Evolutionary conservation across 352 stramenopile genomes (phyloP).

Genomic region (Phytophthora sansomeana): DNA sequence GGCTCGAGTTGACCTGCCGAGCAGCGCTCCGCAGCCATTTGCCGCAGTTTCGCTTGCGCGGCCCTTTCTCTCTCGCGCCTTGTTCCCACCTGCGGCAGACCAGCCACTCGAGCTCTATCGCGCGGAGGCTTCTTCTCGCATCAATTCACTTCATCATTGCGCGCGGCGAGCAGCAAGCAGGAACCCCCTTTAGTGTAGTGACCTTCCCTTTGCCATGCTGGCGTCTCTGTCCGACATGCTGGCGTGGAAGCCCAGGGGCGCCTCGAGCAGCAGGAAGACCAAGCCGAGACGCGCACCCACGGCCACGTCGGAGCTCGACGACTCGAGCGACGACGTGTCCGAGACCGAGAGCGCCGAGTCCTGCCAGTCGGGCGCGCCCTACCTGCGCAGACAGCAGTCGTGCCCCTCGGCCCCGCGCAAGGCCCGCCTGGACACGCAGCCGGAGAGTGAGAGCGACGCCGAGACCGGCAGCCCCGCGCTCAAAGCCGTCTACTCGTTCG

Average conservation of each 20-base stretch:
- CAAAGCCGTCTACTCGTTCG: slow-evolving; percentile 62
- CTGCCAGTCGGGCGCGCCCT: slow-evolving; percentile 24
- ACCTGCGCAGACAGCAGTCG: slow-evolving; percentile 38
- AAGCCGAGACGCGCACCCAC: slow-evolving; percentile 44
- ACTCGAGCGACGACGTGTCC: slow-evolving; percentile 51
- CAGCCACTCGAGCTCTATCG: slow-evolving; percentile 5
- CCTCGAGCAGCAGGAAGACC: slow-evolving; percentile 13
- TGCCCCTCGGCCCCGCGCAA: slow-evolving; percentile 32
- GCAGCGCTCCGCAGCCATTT: slow-evolving; percentile 17
- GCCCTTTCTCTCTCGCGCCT: slow-evolving; percentile 19
- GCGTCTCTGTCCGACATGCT: slow-evolving; percentile 44
- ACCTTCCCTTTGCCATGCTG: slow-evolving; percentile 28
- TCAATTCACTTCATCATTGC: slow-evolving; percentile 38
- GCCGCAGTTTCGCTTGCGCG: slow-evolving; percentile 27
- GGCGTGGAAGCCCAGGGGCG: slow-evolving; percentile 40
- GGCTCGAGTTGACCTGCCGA: slow-evolving; percentile 5
- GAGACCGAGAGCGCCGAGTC: slow-evolving; percentile 70
- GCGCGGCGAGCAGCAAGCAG: slow-evolving; percentile 4
- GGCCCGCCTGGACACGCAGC: slow-evolving; percentile 29
- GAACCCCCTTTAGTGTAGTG: background rate
- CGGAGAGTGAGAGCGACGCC: slow-evolving; percentile 36
- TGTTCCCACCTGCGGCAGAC: slow-evolving; percentile 42
- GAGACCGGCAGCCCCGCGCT: slow-evolving; percentile 28
- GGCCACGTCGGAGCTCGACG: slow-evolving; percentile 52
- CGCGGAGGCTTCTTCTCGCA: background rate